Evolutionary conservation across 2,329 filamentous ascomycete genomes (phyloP).

Genomic region (Colletotrichum sp.): DNA sequence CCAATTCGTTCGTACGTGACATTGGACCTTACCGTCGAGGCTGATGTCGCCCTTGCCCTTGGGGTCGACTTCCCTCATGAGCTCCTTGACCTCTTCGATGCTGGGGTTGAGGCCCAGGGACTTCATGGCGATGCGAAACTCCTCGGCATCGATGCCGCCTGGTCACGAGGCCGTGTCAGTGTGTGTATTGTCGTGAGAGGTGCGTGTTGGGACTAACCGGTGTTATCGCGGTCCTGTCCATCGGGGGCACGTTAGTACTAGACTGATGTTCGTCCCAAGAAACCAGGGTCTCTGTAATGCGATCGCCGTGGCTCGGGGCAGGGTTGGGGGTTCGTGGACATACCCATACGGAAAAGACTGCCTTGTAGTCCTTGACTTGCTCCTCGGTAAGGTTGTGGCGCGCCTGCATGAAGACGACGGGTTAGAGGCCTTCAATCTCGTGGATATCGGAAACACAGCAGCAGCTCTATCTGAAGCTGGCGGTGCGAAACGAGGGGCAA

Average conservation of each 20-base stretch:
- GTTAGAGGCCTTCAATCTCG: background rate
- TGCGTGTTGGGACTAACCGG: conserved; percentile 12
- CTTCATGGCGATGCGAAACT: conserved; percentile 24
- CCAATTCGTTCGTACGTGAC: background rate
- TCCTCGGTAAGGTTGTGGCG: conserved; percentile 21
- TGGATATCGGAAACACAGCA: background rate
- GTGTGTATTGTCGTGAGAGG: background rate
- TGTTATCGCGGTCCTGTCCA: conserved; percentile 22
- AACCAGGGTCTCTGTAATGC: background rate
- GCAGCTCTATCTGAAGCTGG: background rate
- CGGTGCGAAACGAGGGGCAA: background rate
- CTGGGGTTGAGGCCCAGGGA: conserved; percentile 24
- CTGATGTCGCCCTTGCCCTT: conserved; percentile 22
- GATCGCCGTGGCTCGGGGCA: background rate
- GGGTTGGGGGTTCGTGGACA: background rate
- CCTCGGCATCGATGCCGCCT: conserved; percentile 22
- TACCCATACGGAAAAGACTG: conserved; percentile 23
- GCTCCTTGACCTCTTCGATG: conserved; percentile 22
- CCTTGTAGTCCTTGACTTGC: conserved; percentile 20
- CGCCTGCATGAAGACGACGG: background rate
- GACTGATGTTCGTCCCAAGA: conserved; percentile 13
- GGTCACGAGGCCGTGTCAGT: background rate
- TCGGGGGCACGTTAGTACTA: conserved; percentile 1
- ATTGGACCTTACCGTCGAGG: conserved; percentile 11
- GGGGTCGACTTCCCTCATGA: conserved; percentile 22